Evolutionary conservation across 2,329 filamentous ascomycete genomes (phyloP).

Genomic region (Arthrobotrys sinensis): DNA sequence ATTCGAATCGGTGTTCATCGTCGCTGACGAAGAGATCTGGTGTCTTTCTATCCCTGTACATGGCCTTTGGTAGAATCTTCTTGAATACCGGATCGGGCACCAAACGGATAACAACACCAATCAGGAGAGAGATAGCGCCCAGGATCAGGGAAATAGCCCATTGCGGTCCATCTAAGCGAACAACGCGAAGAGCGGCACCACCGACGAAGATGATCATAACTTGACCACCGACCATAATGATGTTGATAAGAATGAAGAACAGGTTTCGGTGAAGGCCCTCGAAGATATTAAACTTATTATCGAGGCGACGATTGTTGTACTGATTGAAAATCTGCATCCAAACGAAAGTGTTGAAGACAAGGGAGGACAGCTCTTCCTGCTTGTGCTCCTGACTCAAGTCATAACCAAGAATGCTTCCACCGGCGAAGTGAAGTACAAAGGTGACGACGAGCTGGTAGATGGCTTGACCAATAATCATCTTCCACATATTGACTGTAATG

Average conservation of each 20-base stretch:
- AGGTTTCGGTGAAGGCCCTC: slow-evolving; percentile 73
- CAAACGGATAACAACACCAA: slow-evolving; percentile 71
- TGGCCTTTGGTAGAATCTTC: slow-evolving; percentile 66
- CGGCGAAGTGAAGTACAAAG: slow-evolving; percentile 76
- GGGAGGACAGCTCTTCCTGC: slow-evolving; percentile 71
- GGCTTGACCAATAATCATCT: slow-evolving; percentile 76
- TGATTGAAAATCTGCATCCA: slow-evolving; percentile 83
- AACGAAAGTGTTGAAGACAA: slow-evolving; percentile 80
- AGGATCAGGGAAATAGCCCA: slow-evolving; percentile 73
- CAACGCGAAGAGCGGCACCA: slow-evolving; percentile 72
- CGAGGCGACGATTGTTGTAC: slow-evolving; percentile 73
- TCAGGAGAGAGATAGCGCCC: slow-evolving; percentile 71
- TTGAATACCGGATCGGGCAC: slow-evolving; percentile 75
- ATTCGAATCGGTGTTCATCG: slow-evolving; percentile 75
- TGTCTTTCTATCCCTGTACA: slow-evolving; percentile 60
- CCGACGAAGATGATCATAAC: slow-evolving; percentile 75
- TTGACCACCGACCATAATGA: slow-evolving; percentile 74
- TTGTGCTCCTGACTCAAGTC: slow-evolving; percentile 67
- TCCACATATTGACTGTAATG: slow-evolving; percentile 74
- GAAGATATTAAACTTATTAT: slow-evolving; percentile 76
- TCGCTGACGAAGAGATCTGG: slow-evolving; percentile 75
- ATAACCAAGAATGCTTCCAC: slow-evolving; percentile 73
- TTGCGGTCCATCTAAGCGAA: slow-evolving; percentile 70
- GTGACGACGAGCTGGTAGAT: slow-evolving; percentile 75
- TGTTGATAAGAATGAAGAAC: slow-evolving; percentile 74